These are phyloP conservation scores for Ambrosiella xylebori DNA, from an alignment of 2,329 filamentous ascomycete species.

Conservation along the genomic window DNA sequence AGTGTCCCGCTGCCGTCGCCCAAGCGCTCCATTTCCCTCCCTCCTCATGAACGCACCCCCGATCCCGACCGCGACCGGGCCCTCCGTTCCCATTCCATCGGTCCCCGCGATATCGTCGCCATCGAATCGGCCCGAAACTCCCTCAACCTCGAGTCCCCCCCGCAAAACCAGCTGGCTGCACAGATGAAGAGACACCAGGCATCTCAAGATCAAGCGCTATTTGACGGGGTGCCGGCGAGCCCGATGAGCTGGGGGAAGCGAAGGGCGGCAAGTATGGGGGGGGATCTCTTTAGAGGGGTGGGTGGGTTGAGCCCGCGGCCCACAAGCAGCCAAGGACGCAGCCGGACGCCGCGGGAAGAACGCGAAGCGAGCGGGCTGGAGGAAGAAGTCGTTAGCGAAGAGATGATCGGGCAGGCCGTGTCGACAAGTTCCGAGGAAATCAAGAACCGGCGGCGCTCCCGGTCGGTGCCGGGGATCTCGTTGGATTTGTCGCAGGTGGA, in stretches of 20 bases:
- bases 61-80: constrained; percentile 44
- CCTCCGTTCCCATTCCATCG: constrained; percentile 43
- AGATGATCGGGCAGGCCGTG: constrained; percentile 20
- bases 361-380: constrained; percentile 25
- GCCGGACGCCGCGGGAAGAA: constrained; percentile 21
- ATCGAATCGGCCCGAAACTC: constrained; percentile 39
- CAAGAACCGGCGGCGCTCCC: constrained; percentile 35
- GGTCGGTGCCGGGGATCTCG: constrained; percentile 39
- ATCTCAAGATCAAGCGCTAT: constrained; percentile 11
- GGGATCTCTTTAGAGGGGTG: constrained; percentile 13
- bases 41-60: constrained; percentile 35
- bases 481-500: constrained; percentile 17
- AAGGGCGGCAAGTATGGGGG: constrained; percentile 8
- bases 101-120: constrained; percentile 35
- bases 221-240: not conserved
- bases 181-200: constrained; percentile 1
- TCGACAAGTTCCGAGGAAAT: constrained; percentile 31
- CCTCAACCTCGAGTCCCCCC: constrained; percentile 25
- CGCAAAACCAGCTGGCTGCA: not conserved
- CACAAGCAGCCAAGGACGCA: constrained; percentile 39
- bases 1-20: not conserved
- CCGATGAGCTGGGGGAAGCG: constrained; percentile 1
- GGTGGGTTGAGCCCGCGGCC: constrained; percentile 41
- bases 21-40: constrained; percentile 41
- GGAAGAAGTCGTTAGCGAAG: not conserved